Base-by-base conservation (phyloP, 2,329 filamentous ascomycete species). In the Aspergillus fructus region DNA sequence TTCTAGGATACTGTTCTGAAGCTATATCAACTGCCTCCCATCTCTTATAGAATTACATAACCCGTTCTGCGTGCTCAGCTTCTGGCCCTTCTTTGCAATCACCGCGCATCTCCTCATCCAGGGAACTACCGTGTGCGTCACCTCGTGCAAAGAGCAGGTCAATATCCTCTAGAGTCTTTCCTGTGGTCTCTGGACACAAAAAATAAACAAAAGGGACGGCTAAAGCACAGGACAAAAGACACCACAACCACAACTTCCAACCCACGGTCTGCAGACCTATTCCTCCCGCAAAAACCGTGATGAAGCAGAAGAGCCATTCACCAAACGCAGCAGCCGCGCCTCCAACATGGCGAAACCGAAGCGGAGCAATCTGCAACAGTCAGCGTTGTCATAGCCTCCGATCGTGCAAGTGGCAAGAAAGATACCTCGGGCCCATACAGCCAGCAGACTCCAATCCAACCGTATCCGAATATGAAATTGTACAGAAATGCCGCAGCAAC, bases 191-290 rank as follows among this genome's bases (percentile, higher is more conserved):
- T 7, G 49, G 49, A 43, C 49, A 52, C 11, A 52, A 4, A 39
- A 42, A 52, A 24, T 52, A 52, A 3, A 52, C 49, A 24, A 52
- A 52, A 5, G 49, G 49, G 1, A 52, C 23, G 1, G 49, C 49
- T 15, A 43, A 3, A 21, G 49, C 49, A 40, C 49, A 52, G 4
- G 49, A 52, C 19, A 52, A 12, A 23, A 52, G 24, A 4, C 12
- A 42, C 49, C 49, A 52, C 12, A 52, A 8, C 49, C 49, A 52
- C 49, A 52, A 43, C 9, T 52, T 52, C 49, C 49, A 52, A 6
- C 49, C 49, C 13, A 52, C 49, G 27, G 41, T 52, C 24, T 52
- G 49, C 49, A 52, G 19, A 11, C 49, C 49, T 17, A 52, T 52
- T 3, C 49, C 49, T 1, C 49, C 49, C 2, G 49, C 49, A 21